Conservation (phyloP, 1,139 yeast species). For the Taiozyma sp. region DNA sequence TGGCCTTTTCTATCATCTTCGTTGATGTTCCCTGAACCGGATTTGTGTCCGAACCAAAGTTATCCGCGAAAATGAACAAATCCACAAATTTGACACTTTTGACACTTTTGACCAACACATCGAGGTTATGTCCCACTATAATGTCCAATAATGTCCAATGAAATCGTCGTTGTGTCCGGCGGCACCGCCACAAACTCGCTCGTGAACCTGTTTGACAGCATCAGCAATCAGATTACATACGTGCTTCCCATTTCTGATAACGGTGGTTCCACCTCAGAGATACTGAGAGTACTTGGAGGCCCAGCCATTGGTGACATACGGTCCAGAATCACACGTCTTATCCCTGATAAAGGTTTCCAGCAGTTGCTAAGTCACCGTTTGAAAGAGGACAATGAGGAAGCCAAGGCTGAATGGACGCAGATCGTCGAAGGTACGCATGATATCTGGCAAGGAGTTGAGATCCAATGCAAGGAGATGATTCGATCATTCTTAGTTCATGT, state of each 20-base stretch:
- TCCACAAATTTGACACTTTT: neutral
- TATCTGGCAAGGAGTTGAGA: slow-evolving; percentile 59
- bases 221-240: slow-evolving; percentile 48
- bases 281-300: slow-evolving; percentile 86
- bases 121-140: neutral
- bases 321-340: slow-evolving; percentile 72
- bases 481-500: slow-evolving; percentile 77
- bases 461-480: slow-evolving; percentile 67
- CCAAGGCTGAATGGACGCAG: slow-evolving; percentile 69
- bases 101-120: slow-evolving; percentile 25
- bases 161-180: slow-evolving; percentile 53
- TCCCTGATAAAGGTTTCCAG: slow-evolving; percentile 43
- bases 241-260: slow-evolving; percentile 86
- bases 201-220: slow-evolving; percentile 44
- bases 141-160: slow-evolving; percentile 2
- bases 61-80: neutral
- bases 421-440: slow-evolving; percentile 78
- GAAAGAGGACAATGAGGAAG: slow-evolving; percentile 45
- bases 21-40: neutral
- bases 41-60: neutral
- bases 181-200: slow-evolving; percentile 75
- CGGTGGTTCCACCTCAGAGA: slow-evolving; percentile 93
- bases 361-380: slow-evolving; percentile 58
- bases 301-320: slow-evolving; percentile 94
- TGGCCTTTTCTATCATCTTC: neutral